Evolutionary conservation across 1,284 basidiomycete genomes (phyloP).

Genomic region (Fomitopsis schrenkii): DNA sequence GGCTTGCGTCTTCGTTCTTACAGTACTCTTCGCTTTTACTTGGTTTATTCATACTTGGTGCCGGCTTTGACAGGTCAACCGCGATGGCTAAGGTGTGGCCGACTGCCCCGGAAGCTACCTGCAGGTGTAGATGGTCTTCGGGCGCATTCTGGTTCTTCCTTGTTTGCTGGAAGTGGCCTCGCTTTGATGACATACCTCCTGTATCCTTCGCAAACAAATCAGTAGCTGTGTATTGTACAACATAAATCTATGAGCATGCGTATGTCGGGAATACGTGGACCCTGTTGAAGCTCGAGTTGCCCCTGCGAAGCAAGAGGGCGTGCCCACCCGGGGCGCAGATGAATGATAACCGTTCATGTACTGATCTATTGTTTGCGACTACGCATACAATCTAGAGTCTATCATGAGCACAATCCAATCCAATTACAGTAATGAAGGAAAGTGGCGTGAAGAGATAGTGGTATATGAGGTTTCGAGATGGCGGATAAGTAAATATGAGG

Average conservation of each 20-base stretch:
- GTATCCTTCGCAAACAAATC: slow-evolving; percentile 9
- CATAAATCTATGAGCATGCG: slow-evolving; percentile 10
- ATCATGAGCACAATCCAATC: neutral
- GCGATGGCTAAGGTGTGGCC: slow-evolving; percentile 3
- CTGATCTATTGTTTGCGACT: neutral
- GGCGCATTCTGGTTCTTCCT: slow-evolving; percentile 9
- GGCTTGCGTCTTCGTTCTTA: slow-evolving; percentile 5
- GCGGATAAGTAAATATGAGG: neutral
- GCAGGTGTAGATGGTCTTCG: slow-evolving; percentile 1
- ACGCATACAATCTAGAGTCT: slow-evolving; percentile 1
- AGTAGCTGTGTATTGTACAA: slow-evolving; percentile 17
- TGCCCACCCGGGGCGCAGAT: neutral
- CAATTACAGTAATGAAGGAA: neutral
- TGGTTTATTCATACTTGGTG: slow-evolving; percentile 12
- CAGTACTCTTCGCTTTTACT: slow-evolving; percentile 14
- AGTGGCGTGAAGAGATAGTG: neutral
- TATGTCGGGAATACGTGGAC: neutral
- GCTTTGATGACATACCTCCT: slow-evolving; percentile 9
- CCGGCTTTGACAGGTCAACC: slow-evolving; percentile 14
- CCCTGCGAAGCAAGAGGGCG: neutral
- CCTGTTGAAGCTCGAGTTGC: neutral
- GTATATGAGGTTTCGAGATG: neutral
- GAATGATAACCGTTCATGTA: neutral
- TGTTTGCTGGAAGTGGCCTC: slow-evolving; percentile 11
- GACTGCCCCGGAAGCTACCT: slow-evolving; percentile 7